Evolutionary conservation across 139 green algal genomes (phyloP), one percentile per base, ranked within the genome.

Genomic region (Trebouxia sp.): DNA sequence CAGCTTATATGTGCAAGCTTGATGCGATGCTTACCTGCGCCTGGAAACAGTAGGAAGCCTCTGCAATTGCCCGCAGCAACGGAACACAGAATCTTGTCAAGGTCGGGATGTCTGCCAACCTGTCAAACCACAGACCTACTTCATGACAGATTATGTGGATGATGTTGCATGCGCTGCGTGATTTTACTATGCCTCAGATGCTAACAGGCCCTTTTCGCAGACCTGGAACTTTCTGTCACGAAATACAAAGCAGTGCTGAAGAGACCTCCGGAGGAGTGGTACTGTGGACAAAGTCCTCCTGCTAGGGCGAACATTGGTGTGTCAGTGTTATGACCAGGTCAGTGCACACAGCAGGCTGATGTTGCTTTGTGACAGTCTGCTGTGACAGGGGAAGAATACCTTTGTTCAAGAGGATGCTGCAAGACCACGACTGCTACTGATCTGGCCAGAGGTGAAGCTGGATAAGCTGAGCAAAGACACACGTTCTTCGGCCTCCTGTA

Each of bases 161-260:
- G n/a, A n/a, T n/a, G n/a, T n/a, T n/a, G n/a, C n/a, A n/a, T n/a
- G n/a, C n/a, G n/a, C n/a, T n/a, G n/a, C n/a, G n/a, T n/a, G n/a
- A n/a, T n/a, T n/a, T n/a, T n/a, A n/a, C n/a, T n/a, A n/a, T n/a
- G n/a, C n/a, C n/a, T n/a, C n/a, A n/a, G n/a, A n/a, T n/a, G n/a
- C n/a, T n/a, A n/a, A n/a, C n/a, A n/a, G n/a, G 15, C 62, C 42
- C 28, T 15, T 10, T 24, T 6, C 1, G 14, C 15, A 30, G 9
- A 72, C 62, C 32, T 43, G 35, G 11, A 72, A 72, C 62, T 45
- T 72, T 72, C 62, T 72, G 32, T 72, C 62, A 9, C 62, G 32
- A 28, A 72, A 28, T 26, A 72, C 62, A 43, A 5, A 45, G 35
- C 62, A 72, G 62, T 72, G 11, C 32, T 43, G 24, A 14, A 72